These are phyloP conservation scores for Solanum chiquidenum DNA, from an alignment of 257 asterid genomes.

Conservation along the genomic window DNA sequence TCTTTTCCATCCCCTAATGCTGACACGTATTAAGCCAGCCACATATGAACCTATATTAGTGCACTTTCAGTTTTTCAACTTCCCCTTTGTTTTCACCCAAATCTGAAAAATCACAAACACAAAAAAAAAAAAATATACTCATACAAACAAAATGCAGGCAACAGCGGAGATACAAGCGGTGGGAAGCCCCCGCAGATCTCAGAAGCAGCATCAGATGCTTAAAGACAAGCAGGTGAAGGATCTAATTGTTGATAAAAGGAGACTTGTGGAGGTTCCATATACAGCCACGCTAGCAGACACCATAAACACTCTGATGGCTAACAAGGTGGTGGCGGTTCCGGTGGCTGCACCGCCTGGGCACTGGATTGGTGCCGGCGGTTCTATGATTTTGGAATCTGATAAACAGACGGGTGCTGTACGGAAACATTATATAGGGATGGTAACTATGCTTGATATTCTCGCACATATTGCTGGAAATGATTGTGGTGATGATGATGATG, in stretches of 20 bases:
- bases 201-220: conserved; percentile 18
- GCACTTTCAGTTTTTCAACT: background rate
- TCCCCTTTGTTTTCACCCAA: background rate
- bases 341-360: conserved; percentile 99
- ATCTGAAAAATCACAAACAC: background rate
- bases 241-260: conserved; percentile 26
- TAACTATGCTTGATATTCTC: conserved; percentile 74
- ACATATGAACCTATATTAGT: background rate
- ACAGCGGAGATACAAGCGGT: conserved; percentile 14
- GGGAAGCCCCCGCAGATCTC: background rate
- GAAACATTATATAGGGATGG: conserved; percentile 92
- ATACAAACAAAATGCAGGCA: background rate
- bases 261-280: conserved; percentile 87
- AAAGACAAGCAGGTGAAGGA: conserved; percentile 54
- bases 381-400: conserved; percentile 86
- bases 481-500: conserved; percentile 1
- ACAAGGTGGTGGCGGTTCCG: conserved; percentile 58
- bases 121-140: background rate
- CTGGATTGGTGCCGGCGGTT: conserved; percentile 98
- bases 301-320: conserved; percentile 56
- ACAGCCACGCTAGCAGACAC: conserved; percentile 77
- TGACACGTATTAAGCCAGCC: background rate
- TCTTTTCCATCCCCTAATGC: background rate
- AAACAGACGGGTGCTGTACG: conserved; percentile 82
- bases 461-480: conserved; percentile 59